Evolutionary conservation across 2,329 filamentous ascomycete species (phyloP), one percentile per base, ranked within the genome.

Genomic region (Microdochium bolleyi): DNA sequence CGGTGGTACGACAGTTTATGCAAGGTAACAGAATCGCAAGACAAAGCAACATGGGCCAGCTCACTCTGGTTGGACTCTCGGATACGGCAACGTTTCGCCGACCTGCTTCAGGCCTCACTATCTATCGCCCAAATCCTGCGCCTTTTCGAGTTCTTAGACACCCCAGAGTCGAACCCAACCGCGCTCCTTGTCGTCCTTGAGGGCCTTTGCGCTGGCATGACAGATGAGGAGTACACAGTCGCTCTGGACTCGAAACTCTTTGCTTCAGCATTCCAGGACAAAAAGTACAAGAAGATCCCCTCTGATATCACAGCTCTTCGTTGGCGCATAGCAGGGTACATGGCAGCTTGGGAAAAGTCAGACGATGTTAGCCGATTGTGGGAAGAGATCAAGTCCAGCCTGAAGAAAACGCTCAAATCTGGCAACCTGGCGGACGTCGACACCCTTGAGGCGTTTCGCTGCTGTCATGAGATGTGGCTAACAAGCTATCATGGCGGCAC

Each of bases 111-210:
- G 52, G 57, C 59, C 30, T 64, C 68, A 2, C 58, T 73, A 49
- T 69, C 69, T 7, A 53, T 61, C n/a, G 58, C 65, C 3, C 72
- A 74, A 57, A 58, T 73, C 22, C 49, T 58, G 16, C 60, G 68
- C 21, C 57, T 70, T 8, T 52, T 73, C 3, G 69, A 72, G 10
- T 66, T 62, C 57, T 53, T 73, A 11, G 58, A 62, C 16, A 54
- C 56, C 13, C 55, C 66, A 51, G 53, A 57, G 48, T 44, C 53
- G 16, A 50, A 61, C 50, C 52, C n/a, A 8, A 62, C 63, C 52
- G 62, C 64, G 14, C 61, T 63, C 46, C 54, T 67, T n/a, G 61
- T 71, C 16, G 62, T 73, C 24, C 60, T 72, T 16, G 68, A 71
- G 50, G 69, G 67, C 19, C 63, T 73, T 49, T 63, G 67, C 46